Conservation (phyloP, 108 stramenopile genomes). For the Stephanodiscus minutulus region DNA sequence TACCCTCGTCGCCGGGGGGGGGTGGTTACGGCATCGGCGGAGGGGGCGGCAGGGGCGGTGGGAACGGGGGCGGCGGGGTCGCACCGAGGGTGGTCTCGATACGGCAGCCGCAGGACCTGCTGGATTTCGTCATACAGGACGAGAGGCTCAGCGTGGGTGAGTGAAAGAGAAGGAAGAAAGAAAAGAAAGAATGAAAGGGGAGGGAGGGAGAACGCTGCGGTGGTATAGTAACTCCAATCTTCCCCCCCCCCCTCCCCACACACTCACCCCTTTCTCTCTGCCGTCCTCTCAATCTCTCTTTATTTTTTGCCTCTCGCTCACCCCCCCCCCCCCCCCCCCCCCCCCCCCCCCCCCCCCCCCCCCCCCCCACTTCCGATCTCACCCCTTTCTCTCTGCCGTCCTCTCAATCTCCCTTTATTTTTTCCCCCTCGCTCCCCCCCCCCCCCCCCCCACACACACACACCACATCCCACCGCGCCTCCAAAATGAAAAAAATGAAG, state of each 20-base stretch:
- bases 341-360: background rate
- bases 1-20: background rate
- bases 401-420: background rate
- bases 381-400: background rate
- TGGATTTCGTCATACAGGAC: slow-evolving; percentile 53
- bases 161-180: slow-evolving; percentile 3
- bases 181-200: background rate
- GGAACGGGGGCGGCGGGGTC: background rate
- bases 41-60: too few species aligned
- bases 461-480: too few species aligned
- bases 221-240: background rate
- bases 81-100: slow-evolving; percentile 27
- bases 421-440: background rate
- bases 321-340: background rate
- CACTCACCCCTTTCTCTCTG: background rate
- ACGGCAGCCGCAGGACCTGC: slow-evolving; percentile 47
- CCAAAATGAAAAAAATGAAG: too few species aligned
- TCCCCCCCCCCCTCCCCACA: background rate
- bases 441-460: background rate
- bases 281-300: background rate
- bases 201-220: background rate
- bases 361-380: background rate
- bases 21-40: slow-evolving; percentile 3
- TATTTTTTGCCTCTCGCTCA: background rate
- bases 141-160: slow-evolving; percentile 47